Evolutionary conservation across 1,284 basidiomycete genomes (phyloP), one percentile per base, ranked within the genome.

Genomic region (Takashimella tepidaria): DNA sequence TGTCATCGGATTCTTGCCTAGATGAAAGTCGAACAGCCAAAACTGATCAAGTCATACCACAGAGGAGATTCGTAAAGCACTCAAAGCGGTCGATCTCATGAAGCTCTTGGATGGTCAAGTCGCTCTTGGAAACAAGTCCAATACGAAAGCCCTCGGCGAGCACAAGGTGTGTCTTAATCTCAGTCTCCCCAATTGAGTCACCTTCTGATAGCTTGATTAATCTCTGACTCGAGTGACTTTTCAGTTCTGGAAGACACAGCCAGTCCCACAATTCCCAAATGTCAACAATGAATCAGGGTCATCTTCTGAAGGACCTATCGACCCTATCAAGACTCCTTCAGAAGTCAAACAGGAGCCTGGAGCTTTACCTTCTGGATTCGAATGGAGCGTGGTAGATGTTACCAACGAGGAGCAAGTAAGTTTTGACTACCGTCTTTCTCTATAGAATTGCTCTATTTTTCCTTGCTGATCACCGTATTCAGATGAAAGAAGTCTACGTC

Each of bases 221-320:
- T 20, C 19, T 10, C 4, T 3, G 10, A 23, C 3, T 0, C 3
- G 10, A 41, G 57, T 59, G 45, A 49, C 47, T 21, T 1, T 1
- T 1, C 54, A 92, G 90, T 97, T 97, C 77, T 97, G 92, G 92
- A 84, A 80, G 43, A 96, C 92, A 3, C 92, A 97, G 75, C 96
- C 96, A 3, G 96, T 99, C 6, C 87, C 89, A 45, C 91, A 96
- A 41, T 27, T 56, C 24, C 22, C 21, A 41, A 51, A 46, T 26
- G 42, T 46, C 41, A 81, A 78, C 31, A 78, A 80, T 21, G 82
- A 83, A 0, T 60, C 80, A 20, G n/a, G n/a, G n/a, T n/a, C n/a
- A n/a, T n/a, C n/a, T n/a, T 83, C 83, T 50, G 92, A 97, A 73
- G 95, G 96, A 1, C 87, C 83, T 49, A 96, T 99, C 57, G 92